Base-by-base conservation (phyloP, 352 stramenopile genomes). In the Phytopythium oedochilum region DNA sequence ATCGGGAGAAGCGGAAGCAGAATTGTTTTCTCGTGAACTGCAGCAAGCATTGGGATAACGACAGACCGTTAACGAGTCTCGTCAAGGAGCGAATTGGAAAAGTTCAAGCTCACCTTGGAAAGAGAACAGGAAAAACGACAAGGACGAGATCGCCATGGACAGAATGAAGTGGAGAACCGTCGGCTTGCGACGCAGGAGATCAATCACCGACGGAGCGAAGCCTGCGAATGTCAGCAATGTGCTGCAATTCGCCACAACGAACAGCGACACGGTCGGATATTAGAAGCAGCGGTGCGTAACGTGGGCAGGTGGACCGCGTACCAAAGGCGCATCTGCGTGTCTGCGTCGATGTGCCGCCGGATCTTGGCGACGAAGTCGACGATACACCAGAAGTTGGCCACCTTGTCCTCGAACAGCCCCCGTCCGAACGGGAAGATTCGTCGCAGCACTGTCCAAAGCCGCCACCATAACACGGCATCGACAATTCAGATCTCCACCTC, bases 401-500 rank as follows among this genome's bases (percentile, higher is more conserved):
- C 97, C 64, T 99, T 99, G 63, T 98, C 96, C 78, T 99, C 97
- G 71, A 99, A 99, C 34, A 99, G 64, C 9, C 97, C 96, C 20
- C 97, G 79, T 18, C 87, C 73, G 59, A 99, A 97, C 2, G 97
- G 97, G 59, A 99, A 99, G 32, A 99, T 87, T 23, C 97, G 88
- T 46, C 85, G 78, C 3, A 98, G 20, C 34, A 99, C 83, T 88
- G 86, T 2, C 5, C 23, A n/a, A n/a, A 44, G 4, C 20, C 39
- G 6, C 7, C 39, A 45, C 10, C 4, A 28, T 17, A 45, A 25
- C 58, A 34, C n/a, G 3, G 59, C 49, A 44, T 15, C 22, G 40
- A 11, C 26, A 22, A 46, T n/a, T 29, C 3, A 39, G 44, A 36
- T 59, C 20, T 17, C 23, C 15, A 47, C 6, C 0, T 32, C 15